These are phyloP conservation scores for Aspergillus brasiliensis DNA, from an alignment of 2,329 filamentous ascomycete genomes.

Conservation along the genomic window DNA sequence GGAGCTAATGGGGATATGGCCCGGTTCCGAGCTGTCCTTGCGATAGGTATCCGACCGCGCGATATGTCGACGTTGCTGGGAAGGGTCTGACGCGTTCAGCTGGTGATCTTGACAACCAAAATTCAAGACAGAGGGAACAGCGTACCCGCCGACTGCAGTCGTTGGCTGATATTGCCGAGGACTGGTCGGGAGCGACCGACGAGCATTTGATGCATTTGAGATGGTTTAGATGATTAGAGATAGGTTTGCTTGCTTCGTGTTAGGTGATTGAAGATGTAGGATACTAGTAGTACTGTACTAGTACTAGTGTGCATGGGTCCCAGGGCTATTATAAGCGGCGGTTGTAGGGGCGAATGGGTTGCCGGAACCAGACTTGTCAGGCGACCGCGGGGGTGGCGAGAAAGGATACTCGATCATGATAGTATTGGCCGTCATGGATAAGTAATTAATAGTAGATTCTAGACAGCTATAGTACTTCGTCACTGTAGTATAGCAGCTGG, in stretches of 20 bases:
- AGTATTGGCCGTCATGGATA: background rate
- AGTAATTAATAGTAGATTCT: too few relatives aligned
- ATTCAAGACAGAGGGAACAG: background rate
- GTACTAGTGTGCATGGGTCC: background rate
- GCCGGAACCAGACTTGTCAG: background rate
- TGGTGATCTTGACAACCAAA: background rate
- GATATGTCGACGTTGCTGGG: background rate
- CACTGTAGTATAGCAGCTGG: too few relatives aligned
- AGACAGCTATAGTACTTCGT: too few relatives aligned
- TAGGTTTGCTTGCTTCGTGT: background rate
- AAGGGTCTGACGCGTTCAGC: background rate
- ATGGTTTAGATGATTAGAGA: too few relatives aligned
- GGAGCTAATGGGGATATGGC: constrained; percentile 17
- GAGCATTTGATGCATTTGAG: constrained; percentile 12
- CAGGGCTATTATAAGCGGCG: background rate
- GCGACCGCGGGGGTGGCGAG: background rate
- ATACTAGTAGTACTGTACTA: too few relatives aligned
- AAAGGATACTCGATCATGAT: background rate
- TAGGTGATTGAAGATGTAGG: too few relatives aligned
- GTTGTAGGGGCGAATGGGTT: background rate
- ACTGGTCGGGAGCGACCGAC: constrained; percentile 9
- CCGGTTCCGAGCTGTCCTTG: background rate
- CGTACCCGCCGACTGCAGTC: constrained; percentile 3
- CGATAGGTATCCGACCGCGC: constrained; percentile 5
- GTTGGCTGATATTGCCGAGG: background rate